Conservation (phyloP, 306 rosid species). For the Dalbergia oliveri region DNA sequence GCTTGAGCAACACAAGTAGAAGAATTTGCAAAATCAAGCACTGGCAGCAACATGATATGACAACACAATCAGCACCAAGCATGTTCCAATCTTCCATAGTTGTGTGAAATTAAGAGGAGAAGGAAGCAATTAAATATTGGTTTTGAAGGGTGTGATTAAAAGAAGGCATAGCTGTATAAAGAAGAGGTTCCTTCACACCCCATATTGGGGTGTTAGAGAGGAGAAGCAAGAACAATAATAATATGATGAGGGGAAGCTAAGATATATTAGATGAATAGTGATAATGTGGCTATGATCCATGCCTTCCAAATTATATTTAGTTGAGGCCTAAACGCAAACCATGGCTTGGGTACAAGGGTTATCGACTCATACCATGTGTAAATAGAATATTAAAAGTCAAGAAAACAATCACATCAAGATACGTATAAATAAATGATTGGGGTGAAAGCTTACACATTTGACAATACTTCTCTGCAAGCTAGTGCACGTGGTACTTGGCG, state of each 20-base stretch:
- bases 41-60: conserved; percentile 87
- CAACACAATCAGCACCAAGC: conserved; percentile 77
- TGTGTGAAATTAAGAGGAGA: neutral
- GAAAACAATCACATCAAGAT: conserved; percentile 41
- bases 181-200: conserved; percentile 59
- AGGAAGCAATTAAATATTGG: neutral
- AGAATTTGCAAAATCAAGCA: conserved; percentile 78
- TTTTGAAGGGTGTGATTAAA: conserved; percentile 38
- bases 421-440: conserved; percentile 31
- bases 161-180: conserved; percentile 52
- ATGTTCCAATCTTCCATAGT: conserved; percentile 77
- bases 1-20: conserved; percentile 66
- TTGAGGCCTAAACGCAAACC: conserved; percentile 43
- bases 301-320: conserved; percentile 22
- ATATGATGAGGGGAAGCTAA: conserved; percentile 58
- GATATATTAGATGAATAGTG: conserved; percentile 21
- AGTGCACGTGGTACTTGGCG: neutral
- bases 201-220: conserved; percentile 43
- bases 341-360: conserved; percentile 50
- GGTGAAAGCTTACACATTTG: neutral
- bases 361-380: neutral
- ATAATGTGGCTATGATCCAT: neutral
- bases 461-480: neutral
- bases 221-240: conserved; percentile 61
- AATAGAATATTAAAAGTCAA: conserved; percentile 43